A percentile compares a stretch with the other conserved stretches of the same genome.
Evolutionary conservation across 352 stramenopile species (phyloP).

Genomic region (Phytophthora hibernalis): DNA sequence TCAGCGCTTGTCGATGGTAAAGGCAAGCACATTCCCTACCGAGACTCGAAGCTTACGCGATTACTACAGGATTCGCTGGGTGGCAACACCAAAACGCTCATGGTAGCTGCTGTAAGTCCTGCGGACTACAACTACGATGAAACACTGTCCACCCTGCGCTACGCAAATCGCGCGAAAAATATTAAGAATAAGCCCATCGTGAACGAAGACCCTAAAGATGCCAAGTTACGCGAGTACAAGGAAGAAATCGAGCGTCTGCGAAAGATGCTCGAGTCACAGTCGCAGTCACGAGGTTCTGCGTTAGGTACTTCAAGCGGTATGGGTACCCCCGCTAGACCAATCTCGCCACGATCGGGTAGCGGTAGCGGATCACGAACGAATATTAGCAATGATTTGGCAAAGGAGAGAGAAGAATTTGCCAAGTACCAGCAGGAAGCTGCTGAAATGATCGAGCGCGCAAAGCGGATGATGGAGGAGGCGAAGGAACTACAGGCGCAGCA

Average conservation of each 20-base stretch:
- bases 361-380: conserved; percentile 9
- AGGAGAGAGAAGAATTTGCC: conserved; percentile 71
- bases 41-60: conserved; percentile 93
- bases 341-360: conserved; percentile 24
- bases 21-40: conserved; percentile 90
- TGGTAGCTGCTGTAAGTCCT: conserved; percentile 96
- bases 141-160: conserved; percentile 95
- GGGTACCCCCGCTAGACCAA: conserved; percentile 40
- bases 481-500: conserved; percentile 43
- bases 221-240: conserved; percentile 92
- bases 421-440: conserved; percentile 70
- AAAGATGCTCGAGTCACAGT: conserved; percentile 74
- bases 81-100: conserved; percentile 96
- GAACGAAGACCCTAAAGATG: conserved; percentile 95
- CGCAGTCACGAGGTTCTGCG: conserved; percentile 51
- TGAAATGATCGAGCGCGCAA: conserved; percentile 72
- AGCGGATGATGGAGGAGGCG: conserved; percentile 83
- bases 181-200: conserved; percentile 97
- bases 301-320: conserved; percentile 50
- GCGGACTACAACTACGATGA: conserved; percentile 96
- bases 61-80: conserved; percentile 94
- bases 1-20: conserved; percentile 88
- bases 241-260: conserved; percentile 89
- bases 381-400: conserved; percentile 31
- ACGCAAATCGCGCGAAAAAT: conserved; percentile 96